A percentile compares a stretch with the other conserved stretches of the same genome.
Evolutionary conservation across 140 eudicot species (phyloP).

Genomic region (Bidens hawaiensis): DNA sequence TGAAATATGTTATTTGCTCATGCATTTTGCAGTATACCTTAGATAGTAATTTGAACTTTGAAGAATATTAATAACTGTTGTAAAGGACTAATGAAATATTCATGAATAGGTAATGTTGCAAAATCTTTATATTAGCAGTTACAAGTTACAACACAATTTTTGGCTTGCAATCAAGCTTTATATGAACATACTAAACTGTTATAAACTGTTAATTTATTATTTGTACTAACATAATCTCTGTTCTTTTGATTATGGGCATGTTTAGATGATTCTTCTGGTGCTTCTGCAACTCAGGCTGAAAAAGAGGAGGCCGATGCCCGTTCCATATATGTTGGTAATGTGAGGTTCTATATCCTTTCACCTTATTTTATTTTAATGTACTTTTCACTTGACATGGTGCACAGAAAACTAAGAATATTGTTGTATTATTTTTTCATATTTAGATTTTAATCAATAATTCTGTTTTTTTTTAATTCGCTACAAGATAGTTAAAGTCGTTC

Average conservation of each 20-base stretch:
- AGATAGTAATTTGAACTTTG: not conserved
- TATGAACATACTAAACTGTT: not conserved
- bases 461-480: not conserved
- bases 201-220: not conserved
- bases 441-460: not conserved
- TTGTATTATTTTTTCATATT: not conserved
- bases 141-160: not conserved
- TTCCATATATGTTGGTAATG: conserved; percentile 91
- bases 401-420: not conserved
- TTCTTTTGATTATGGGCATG: conserved; percentile 23
- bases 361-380: not conserved
- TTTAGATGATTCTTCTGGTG: conserved; percentile 56
- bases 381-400: conserved; percentile 5
- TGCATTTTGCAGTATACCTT: not conserved
- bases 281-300: conserved; percentile 69
- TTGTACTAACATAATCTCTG: not conserved
- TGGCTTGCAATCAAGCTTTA: conserved; percentile 6
- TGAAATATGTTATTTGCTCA: not conserved
- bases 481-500: not conserved
- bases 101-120: conserved; percentile 1
- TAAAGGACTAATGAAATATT: not conserved
- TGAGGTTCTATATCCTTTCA: conserved; percentile 43
- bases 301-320: conserved; percentile 92
- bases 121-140: not conserved
- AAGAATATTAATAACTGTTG: not conserved